Base-by-base conservation (phyloP, 2,329 filamentous ascomycete species). In the Ascochyta koolunga region DNA sequence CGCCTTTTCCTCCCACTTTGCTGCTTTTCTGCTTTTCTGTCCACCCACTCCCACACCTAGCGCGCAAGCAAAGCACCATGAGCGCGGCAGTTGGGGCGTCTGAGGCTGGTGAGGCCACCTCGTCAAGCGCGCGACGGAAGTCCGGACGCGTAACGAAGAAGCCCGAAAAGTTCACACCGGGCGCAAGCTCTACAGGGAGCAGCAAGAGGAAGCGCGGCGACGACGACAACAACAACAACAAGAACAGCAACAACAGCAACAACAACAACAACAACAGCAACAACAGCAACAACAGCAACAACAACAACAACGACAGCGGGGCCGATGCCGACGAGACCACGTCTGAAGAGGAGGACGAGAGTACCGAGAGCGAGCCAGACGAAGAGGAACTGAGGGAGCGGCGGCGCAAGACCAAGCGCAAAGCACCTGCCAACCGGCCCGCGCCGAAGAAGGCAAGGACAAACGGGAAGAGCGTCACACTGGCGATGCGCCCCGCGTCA, bases 401-500 rank as follows among this genome's bases (percentile, higher is more conserved):
- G 46, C 64, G 66, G 56, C 67, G 68, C 52, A 73, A 67, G 59
- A 70, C 61, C 56, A 72, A 70, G 58, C 58, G 54, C 58, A 71
- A 69, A 44, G 46, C 56, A 8, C 36, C 59, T 31, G 64, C 60
- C 10, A 67, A 62, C 46, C 70, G 81, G 39, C 79, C 81, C 9
- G 74, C 70, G 32, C 68, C 74, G 61, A 84, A 83, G 59, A 80
- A 86, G 70, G 74, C 81, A 33, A 86, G 82, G 70, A 82, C 81
- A 24, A 79, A 81, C 60, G 78, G 79, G 44, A 79, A 80, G 54
- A 78, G 75, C 9, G 60, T 76, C 38, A 80, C 78, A 56, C 74
- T 88, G 43, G 83, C 85, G 11, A 80, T 86, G 41, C 79, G 85
- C 21, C 80, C 82, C 6, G 72, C 76, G 36, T 56, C 59, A 6